These are phyloP conservation scores for Peronospora tabacina DNA, from an alignment of 352 stramenopile genomes.

Conservation along the genomic window DNA sequence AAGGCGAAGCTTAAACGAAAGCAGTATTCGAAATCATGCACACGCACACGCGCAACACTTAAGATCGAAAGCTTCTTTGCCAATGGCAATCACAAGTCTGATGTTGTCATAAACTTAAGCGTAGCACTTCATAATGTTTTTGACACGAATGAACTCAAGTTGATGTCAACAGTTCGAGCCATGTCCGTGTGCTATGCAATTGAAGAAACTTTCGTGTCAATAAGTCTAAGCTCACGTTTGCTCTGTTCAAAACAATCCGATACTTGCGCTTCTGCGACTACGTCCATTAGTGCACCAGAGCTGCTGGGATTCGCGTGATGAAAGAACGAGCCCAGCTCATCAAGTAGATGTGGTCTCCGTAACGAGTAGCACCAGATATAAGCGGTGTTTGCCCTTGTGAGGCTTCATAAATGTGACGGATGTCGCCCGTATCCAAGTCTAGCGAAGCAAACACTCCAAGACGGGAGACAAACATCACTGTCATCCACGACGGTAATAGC, in stretches of 20 bases:
- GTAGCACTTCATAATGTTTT: too few species aligned
- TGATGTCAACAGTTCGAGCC: neutral
- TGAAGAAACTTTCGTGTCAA: neutral
- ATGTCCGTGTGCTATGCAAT: neutral
- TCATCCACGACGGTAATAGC: slow-evolving; percentile 34
- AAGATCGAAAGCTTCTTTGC: too few species aligned
- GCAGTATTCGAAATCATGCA: too few species aligned
- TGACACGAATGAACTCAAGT: too few species aligned
- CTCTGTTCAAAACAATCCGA: neutral
- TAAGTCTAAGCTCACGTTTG: neutral
- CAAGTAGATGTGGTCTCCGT: slow-evolving; percentile 51
- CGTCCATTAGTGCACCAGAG: slow-evolving; percentile 22
- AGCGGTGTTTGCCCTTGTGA: slow-evolving; percentile 30
- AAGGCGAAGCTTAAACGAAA: neutral
- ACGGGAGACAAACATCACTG: slow-evolving; percentile 27
- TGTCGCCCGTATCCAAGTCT: slow-evolving; percentile 37
- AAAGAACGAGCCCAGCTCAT: slow-evolving; percentile 36
- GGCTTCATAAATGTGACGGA: slow-evolving; percentile 42
- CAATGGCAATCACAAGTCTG: too few species aligned
- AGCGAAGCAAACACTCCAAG: slow-evolving; percentile 38
- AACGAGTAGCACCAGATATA: slow-evolving; percentile 33
- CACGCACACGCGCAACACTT: too few species aligned
- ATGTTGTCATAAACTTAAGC: too few species aligned
- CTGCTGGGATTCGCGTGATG: slow-evolving; percentile 42
- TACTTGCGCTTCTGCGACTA: neutral